Base-by-base conservation (phyloP, 2,329 filamentous ascomycete species). In the Scedosporium dehoogii region DNA sequence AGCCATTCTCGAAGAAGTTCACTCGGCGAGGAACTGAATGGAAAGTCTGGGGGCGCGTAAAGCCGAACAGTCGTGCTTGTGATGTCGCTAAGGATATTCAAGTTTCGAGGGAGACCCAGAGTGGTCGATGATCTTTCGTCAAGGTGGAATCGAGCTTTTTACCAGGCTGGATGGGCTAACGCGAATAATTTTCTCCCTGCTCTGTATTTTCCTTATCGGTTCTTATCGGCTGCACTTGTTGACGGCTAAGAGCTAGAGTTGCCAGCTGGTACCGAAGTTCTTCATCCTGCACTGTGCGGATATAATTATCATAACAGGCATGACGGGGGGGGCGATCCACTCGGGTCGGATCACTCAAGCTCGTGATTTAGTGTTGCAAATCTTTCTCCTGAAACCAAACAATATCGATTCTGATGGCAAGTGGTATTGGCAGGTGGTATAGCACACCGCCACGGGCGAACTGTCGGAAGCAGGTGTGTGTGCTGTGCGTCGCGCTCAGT, bases 351-450 rank as follows among this genome's bases (percentile, higher is more conserved):
- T 29, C 58, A 29, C 44, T 55, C 7, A 7, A 29, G 9, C 23
- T 21, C 14, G 44, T n/a, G n/a, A 18, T 18, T 23, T 51, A 27
- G 23, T 53, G 23, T 18, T 51, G 44, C 42, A 53, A 10, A 33
- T 44, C n/a, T 4, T 25, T 60, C 14, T 23, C 25, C 59, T 33
- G 59, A 60, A 60, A 60, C 59, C 6, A 59, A 25, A 59, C 58
- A 48, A 46, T 56, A 16, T 41, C 41, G 12, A 21, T 21, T 38
- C 41, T 59, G 14, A 21, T 48, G 18, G n/a, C 21, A 9, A 7
- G 33, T 14, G 33, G 53, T 56, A 56, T 25, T 29, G 27, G 53
- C 53, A 25, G 14, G 14, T 56, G 6, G 53, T 9, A 29, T 7
- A 27, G 23, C 53, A 16, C 27, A 25, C 53, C 21, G 21, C 21